A percentile compares a stretch with the other conserved stretches of the same genome.
phyloP scores from a whole-genome alignment of 2,329 filamentous ascomycete species.

The Corinectria fuckeliana region DNA sequence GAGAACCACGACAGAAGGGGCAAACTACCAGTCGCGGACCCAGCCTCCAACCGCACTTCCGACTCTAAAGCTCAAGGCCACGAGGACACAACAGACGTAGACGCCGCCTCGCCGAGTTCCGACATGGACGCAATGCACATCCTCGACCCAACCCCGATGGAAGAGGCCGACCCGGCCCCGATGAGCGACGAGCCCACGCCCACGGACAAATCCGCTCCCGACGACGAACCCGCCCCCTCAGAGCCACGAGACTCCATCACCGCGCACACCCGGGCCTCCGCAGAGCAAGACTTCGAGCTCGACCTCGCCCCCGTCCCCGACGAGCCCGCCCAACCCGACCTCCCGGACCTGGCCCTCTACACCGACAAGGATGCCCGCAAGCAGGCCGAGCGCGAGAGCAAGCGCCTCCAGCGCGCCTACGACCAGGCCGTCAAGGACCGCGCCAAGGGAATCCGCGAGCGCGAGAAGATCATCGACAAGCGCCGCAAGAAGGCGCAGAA shows the following conservation, averaged over 20 bases:
- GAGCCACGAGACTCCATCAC: background rate
- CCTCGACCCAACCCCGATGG: slow-evolving; percentile 49
- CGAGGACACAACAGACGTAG: background rate
- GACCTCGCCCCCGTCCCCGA: slow-evolving; percentile 48
- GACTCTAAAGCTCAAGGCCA: background rate
- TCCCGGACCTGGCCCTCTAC: slow-evolving; percentile 63
- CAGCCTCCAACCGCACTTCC: background rate
- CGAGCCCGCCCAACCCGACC: slow-evolving; percentile 53
- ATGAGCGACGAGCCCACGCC: background rate
- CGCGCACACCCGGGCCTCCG: background rate
- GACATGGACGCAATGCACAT: slow-evolving; percentile 41
- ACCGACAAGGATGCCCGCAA: slow-evolving; percentile 71
- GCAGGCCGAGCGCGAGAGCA: slow-evolving; percentile 72
- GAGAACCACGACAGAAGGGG: slow-evolving; percentile 29
- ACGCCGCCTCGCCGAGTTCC: slow-evolving; percentile 11
- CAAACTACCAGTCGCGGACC: slow-evolving; percentile 3
- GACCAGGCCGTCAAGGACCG: slow-evolving; percentile 71
- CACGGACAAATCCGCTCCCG: background rate
- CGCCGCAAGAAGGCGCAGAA: slow-evolving; percentile 52
- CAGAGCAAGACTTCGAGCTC: slow-evolving; percentile 16
- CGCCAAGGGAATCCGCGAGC: slow-evolving; percentile 67
- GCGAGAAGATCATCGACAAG: slow-evolving; percentile 65
- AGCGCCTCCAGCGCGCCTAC: slow-evolving; percentile 67
- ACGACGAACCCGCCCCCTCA: background rate
- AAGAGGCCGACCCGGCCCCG: slow-evolving; percentile 30